Base-by-base conservation (phyloP, 108 stramenopile genomes). In the Epithemia pelagica region DNA sequence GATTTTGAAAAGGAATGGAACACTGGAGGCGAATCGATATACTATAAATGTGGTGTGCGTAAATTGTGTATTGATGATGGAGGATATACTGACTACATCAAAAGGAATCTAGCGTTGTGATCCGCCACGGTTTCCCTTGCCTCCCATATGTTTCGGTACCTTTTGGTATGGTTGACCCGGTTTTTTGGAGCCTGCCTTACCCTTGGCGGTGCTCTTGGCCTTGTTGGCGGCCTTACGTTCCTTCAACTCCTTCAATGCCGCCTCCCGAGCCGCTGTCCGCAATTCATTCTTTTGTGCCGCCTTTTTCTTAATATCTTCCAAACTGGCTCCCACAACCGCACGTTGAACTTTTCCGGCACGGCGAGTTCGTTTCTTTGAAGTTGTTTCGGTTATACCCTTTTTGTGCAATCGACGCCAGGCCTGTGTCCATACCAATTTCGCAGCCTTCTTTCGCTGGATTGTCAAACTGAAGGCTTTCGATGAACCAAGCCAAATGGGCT, bases 391-490 rank as follows among this genome's bases (percentile, higher is more conserved):
- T 51, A 92, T 80, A 54, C 88, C 88, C 96, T 99, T 99, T 90
- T 99, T 99, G 96, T 99, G 95, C 61, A 97, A 89, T 66, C 96
- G 93, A 69, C 99, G 90, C 99, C 99, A 99, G 1, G 90, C 91
- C 69, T 96, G 96, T 52, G 99, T 99, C 99, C 99, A 99, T 53
- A 95, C 95, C 59, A 99, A 92, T 82, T 99, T 99, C 58, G 98
- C 96, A 26, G 99, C 95, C 91, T 99, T 99, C 86, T 99, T 99
- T 64, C 96, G 79, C 78, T 98, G 97, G 59, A 92, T 72, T 62
- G 95, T 95, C 54, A 99, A 81, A 63, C 84, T 81, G 86, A 88
- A 83, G 66, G 95, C 87, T 94, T 99, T 99, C 73, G 95, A 90
- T 26, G 86, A 83, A 62, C 94, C 93, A 59, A 99, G 81, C 81